Base-by-base conservation (phyloP, 768 basidiomycete genomes). In the Lentinula sp. region DNA sequence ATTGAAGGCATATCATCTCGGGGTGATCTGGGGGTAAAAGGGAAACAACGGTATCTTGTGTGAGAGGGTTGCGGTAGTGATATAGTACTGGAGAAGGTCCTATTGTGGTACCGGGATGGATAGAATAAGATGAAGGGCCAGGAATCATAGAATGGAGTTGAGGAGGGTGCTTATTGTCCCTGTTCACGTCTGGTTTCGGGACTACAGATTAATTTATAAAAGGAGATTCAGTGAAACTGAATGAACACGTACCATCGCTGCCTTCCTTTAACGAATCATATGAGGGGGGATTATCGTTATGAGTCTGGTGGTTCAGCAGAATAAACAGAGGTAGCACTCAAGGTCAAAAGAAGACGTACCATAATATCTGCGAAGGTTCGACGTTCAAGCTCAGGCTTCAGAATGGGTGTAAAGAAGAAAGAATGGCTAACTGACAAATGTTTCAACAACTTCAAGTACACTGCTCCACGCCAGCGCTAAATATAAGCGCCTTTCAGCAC, bases 1-100 rank as follows among this genome's bases (percentile, higher is more conserved):
- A 70, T 69, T 93, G 92, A n/a, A 93, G 72, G 67, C 92, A 94
- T 33, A 89, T 66, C 91, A 93, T 93, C 73, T 91, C 85, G 0
- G 91, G 92, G 68, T 93, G 87, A 61, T 82, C 77, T 1, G 92
- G 92, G 0, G 91, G 87, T 2, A 91, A 76, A 3, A 86, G 70
- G 0, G 91, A 87, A 1, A 83, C 76, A 33, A 88, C 62, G 18
- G 77, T 76, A 50, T 88, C 79, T 6, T 83, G 79, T 0, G 86
- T 90, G 0, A 48, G 28, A 1, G 88, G 86, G 70, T 89, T 84
- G 58, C 81, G 71, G 70, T 91, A 92, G 72, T 88, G 82, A 69
- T 87, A 89, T 5, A 91, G 77, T 3, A 74, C 79, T 7, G 86
- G 84, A 49, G 77, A 66, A 32, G 72, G 71, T 66, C 75, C 77